Base-by-base conservation (phyloP, 176 grass and related monocot species). In the Carex pumila region DNA sequence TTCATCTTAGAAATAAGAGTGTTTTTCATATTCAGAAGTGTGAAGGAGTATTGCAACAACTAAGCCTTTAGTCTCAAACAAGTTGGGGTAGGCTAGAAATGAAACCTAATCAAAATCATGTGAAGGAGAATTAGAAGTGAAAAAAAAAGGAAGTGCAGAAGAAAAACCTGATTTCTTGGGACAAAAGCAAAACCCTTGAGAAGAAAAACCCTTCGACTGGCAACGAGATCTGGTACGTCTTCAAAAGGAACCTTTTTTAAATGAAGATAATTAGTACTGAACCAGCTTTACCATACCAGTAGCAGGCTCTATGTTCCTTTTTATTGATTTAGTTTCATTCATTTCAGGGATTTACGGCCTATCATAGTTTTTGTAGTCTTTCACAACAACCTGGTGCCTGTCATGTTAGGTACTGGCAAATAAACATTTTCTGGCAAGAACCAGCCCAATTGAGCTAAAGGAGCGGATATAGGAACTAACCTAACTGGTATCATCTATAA, bases 151-250 rank as follows among this genome's bases (percentile, higher is more conserved):
- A 21, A 60, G 78, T 80, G 65, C 68, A 52, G 12, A 36, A 55
- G 37, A 78, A 79, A 30, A 60, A 99, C 96, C 96, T 95, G 96
- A 85, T 79, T 93, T 93, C 94, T 99, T 4, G 93, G 90, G 63
- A 99, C 91, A 92, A 93, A 99, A 89, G 96, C 93, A 90, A 90
- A 93, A 84, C 96, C 93, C 87, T 95, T 95, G 61, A 86, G 89
- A 90, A 99, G 39, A 79, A 90, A 95, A 79, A 99, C 93, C 37
- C 89, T 82, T 6, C 93, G 93, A 57, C 65, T 69, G 43, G 88
- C 91, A 84, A 99, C 88, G 80, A 99, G 89, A 81, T 99, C 93
- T 77, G 93, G 86, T 86, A 95, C 96, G 86, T 95, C 93, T 92
- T 99, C 89, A 89, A 99, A 99, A 67, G 96, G 96, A 82, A 87